Percentiles rank a stretch among this genome's conserved stretches.
phyloP scores from a whole-genome alignment of 257 asterid species.

The Gardenia jasminoides region DNA sequence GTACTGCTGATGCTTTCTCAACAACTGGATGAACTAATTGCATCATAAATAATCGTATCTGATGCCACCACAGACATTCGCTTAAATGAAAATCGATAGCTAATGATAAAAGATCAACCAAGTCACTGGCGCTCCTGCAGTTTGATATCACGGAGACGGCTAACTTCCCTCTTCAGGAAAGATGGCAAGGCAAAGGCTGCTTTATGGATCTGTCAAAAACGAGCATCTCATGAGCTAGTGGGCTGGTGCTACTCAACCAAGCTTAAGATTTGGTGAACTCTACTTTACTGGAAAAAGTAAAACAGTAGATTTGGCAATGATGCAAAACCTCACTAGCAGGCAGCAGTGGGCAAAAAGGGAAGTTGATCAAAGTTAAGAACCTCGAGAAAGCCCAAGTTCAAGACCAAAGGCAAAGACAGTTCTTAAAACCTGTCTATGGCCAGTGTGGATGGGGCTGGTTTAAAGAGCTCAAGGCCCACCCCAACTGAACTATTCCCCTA shows the following conservation, averaged over 20 bases:
- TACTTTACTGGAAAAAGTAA: not conserved
- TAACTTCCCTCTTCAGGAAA: conserved; percentile 80
- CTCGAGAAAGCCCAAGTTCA: not conserved
- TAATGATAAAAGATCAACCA: not conserved
- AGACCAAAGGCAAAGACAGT: not conserved
- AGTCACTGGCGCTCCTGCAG: conserved; percentile 6
- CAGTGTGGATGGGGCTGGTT: not conserved
- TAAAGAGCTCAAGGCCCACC: not conserved
- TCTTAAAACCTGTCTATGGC: not conserved
- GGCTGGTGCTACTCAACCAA: not conserved
- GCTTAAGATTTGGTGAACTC: not conserved
- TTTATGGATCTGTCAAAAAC: conserved; percentile 61
- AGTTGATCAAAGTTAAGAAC: not conserved
- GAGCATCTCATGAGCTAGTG: not conserved
- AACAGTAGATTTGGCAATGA: not conserved
- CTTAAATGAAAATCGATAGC: no score
- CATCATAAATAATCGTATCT: not conserved
- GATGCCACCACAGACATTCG: not conserved
- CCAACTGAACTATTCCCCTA: not conserved
- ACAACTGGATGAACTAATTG: not conserved
- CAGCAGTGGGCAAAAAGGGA: not conserved
- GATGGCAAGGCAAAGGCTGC: conserved; percentile 93
- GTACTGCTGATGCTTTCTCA: not conserved
- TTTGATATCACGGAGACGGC: conserved; percentile 45
- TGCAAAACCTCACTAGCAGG: not conserved